phyloP scores from a whole-genome alignment of 305 asterid species.

The Fraxinus sp. region DNA sequence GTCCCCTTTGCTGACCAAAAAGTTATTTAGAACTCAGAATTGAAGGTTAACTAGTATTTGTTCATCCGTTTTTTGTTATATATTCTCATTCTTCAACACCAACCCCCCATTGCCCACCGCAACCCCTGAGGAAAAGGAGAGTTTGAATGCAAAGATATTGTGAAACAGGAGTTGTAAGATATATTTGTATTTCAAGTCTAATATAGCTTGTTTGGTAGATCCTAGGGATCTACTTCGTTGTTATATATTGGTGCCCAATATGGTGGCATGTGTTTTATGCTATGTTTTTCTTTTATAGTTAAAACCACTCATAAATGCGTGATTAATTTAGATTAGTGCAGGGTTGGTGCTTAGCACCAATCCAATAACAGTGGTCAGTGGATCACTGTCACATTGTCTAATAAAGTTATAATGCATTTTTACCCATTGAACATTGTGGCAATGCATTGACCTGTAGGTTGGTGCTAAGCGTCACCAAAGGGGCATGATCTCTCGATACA shows the following conservation, averaged over 20 bases:
- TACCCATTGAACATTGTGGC: too few relatives aligned
- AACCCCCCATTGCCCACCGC: neutral
- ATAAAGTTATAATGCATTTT: too few relatives aligned
- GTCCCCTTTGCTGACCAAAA: conserved; percentile 24
- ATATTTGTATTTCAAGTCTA: neutral
- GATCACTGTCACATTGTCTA: too few relatives aligned
- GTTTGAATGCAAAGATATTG: neutral
- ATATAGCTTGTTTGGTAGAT: neutral
- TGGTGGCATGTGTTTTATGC: neutral
- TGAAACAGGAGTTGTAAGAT: neutral
- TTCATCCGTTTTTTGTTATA: neutral
- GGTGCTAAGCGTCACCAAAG: too few relatives aligned
- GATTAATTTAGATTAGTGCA: too few relatives aligned
- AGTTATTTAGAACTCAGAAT: conserved; percentile 20
- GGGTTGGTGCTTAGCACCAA: too few relatives aligned
- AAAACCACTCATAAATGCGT: too few relatives aligned
- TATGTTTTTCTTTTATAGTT: neutral
- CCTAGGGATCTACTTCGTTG: neutral
- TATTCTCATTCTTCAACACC: neutral
- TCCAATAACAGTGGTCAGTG: too few relatives aligned
- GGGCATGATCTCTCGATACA: too few relatives aligned
- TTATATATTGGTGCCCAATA: neutral
- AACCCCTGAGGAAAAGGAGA: neutral
- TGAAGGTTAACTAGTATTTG: conserved; percentile 1
- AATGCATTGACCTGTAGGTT: too few relatives aligned